Evolutionary conservation across 768 basidiomycete species (phyloP).

Genomic region (Hypholoma fasciculare): DNA sequence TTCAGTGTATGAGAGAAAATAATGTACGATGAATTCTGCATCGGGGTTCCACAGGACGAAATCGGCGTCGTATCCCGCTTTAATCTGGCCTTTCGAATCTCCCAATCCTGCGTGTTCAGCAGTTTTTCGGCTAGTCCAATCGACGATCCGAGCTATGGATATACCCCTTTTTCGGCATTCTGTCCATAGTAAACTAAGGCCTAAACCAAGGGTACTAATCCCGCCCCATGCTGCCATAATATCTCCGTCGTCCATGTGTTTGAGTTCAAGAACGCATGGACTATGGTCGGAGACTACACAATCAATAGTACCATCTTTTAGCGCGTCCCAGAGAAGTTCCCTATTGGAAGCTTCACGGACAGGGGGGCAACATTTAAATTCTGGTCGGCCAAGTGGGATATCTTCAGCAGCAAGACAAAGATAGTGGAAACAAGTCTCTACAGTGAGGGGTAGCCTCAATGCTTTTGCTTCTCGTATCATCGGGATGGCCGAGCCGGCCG

Average conservation of each 20-base stretch:
- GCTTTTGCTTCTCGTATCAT: constrained; percentile 68
- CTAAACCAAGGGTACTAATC: constrained; percentile 88
- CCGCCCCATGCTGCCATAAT: constrained; percentile 96
- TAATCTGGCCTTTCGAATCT: constrained; percentile 68
- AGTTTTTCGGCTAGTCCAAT: constrained; percentile 76
- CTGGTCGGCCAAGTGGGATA: constrained; percentile 74
- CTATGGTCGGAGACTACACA: constrained; percentile 97
- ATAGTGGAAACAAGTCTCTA: constrained; percentile 99
- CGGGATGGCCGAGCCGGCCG: constrained; percentile 80
- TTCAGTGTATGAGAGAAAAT: background rate
- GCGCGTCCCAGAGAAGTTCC: constrained; percentile 76
- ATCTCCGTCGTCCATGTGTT: constrained; percentile 74
- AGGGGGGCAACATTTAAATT: constrained; percentile 97
- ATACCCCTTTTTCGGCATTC: constrained; percentile 66
- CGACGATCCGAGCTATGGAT: constrained; percentile 57
- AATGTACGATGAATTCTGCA: constrained; percentile 38
- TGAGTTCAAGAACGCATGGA: constrained; percentile 83
- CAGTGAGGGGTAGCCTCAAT: constrained; percentile 71
- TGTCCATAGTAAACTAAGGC: constrained; percentile 87
- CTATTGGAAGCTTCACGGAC: constrained; percentile 76
- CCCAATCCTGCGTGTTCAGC: constrained; percentile 81
- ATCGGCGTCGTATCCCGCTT: constrained; percentile 81
- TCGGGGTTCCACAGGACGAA: constrained; percentile 75
- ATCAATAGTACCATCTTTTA: constrained; percentile 83
- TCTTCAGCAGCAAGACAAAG: constrained; percentile 72